These are phyloP conservation scores for Leccinum imitatum DNA, from an alignment of 768 basidiomycete species.

Conservation along the genomic window DNA sequence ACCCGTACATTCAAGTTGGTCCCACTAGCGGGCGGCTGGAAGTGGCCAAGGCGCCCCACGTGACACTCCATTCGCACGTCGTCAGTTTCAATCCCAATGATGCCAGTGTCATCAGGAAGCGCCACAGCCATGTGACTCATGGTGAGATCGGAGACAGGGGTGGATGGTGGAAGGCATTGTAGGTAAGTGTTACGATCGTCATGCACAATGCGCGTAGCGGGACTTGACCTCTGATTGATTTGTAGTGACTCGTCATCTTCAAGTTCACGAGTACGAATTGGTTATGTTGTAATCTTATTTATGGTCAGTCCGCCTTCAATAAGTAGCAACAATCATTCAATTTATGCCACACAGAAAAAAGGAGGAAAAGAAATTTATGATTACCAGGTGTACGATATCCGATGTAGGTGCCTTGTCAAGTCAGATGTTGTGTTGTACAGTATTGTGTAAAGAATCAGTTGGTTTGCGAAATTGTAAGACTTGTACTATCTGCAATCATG, in stretches of 20 bases:
- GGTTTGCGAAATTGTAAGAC: background rate
- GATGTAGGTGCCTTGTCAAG: background rate
- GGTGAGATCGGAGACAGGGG: background rate
- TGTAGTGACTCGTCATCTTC: background rate
- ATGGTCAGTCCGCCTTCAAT: background rate
- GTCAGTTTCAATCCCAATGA: background rate
- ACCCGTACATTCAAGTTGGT: too few species aligned
- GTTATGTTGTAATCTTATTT: background rate
- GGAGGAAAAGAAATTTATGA: background rate
- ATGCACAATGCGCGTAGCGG: background rate
- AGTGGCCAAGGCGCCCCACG: slow-evolving; percentile 6
- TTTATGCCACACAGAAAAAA: background rate
- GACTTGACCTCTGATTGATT: background rate
- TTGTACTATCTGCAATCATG: background rate
- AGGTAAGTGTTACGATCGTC: background rate
- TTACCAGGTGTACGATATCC: background rate
- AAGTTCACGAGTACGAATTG: background rate
- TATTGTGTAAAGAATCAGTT: background rate
- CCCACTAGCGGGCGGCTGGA: background rate
- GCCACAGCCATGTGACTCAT: background rate
- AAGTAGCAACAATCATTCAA: background rate
- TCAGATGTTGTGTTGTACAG: background rate
- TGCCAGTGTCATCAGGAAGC: background rate
- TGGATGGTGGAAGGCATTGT: slow-evolving; percentile 6
- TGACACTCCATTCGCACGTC: slow-evolving; percentile 16